Conservation (phyloP, 164 flowering plant species). For the Hamamelis virginiana region DNA sequence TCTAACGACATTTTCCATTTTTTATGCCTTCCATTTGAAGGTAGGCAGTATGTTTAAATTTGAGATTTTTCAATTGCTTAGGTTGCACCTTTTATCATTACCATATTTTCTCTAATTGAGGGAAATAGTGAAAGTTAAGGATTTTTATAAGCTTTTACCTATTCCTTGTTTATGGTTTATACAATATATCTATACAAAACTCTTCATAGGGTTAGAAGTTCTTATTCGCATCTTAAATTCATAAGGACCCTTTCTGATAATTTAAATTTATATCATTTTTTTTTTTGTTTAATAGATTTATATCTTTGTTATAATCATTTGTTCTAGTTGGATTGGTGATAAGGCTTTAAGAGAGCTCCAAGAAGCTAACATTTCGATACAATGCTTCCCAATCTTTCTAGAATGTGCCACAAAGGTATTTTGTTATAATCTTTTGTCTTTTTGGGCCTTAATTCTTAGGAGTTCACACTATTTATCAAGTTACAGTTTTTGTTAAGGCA, state of each 20-base stretch:
- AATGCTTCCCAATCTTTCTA: constrained; percentile 62
- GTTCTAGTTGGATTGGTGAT: constrained; percentile 86
- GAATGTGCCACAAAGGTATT: constrained; percentile 83
- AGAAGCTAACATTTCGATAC: constrained; percentile 69
- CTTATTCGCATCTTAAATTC: background rate
- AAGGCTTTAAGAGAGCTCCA: constrained; percentile 79
- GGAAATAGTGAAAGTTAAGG: too few species aligned
- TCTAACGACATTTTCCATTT: too few species aligned
- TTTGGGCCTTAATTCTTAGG: background rate
- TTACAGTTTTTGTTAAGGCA: constrained; percentile 52
- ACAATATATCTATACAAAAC: background rate
- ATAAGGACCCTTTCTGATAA: background rate
- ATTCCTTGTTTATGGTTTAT: background rate
- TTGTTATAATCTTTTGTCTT: background rate
- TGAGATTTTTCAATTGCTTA: too few species aligned
- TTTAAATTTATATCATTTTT: too few species aligned
- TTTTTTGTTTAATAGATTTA: too few species aligned
- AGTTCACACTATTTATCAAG: background rate
- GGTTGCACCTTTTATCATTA: too few species aligned
- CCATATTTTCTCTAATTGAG: too few species aligned
- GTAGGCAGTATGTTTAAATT: too few species aligned
- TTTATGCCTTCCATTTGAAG: too few species aligned
- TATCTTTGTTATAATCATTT: constrained; percentile 6
- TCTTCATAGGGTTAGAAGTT: background rate
- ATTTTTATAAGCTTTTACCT: too few species aligned